Percentiles rank a stretch among this genome's conserved stretches.
phyloP scores from a whole-genome alignment of 2,329 filamentous ascomycete species.

The Fusarium sp. region DNA sequence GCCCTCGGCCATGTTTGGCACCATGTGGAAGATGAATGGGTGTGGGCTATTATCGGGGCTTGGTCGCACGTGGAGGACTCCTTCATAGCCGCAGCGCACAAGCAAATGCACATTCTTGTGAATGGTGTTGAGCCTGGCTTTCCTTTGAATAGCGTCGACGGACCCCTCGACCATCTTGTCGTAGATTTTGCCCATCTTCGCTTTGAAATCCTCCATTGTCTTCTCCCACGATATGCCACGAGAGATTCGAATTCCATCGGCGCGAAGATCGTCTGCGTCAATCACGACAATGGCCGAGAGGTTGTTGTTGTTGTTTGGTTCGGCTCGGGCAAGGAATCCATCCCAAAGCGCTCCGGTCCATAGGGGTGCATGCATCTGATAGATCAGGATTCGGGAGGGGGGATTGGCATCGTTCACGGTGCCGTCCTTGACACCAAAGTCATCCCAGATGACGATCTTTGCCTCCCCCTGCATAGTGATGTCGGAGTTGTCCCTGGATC shows the following conservation, averaged over 20 bases:
- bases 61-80: neutral
- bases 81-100: neutral
- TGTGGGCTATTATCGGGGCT: no score
- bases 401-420: no score
- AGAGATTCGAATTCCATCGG: neutral
- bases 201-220: neutral
- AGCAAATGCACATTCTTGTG: neutral
- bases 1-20: neutral
- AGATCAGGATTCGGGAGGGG: neutral
- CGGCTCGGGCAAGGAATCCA: no score
- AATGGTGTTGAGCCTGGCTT: no score
- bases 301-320: no score
- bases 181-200: neutral
- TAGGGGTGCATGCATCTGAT: neutral
- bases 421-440: no score
- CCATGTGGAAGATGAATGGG: neutral
- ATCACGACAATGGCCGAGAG: no score
- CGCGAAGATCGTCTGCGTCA: neutral
- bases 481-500: no score
- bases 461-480: no score
- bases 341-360: neutral
- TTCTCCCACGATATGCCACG: slow-evolving; percentile 3
- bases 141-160: no score
- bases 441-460: neutral
- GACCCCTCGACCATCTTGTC: neutral